Evolutionary conservation across 306 rosid genomes (phyloP).

Genomic region (Styphnolobium japonicum): DNA sequence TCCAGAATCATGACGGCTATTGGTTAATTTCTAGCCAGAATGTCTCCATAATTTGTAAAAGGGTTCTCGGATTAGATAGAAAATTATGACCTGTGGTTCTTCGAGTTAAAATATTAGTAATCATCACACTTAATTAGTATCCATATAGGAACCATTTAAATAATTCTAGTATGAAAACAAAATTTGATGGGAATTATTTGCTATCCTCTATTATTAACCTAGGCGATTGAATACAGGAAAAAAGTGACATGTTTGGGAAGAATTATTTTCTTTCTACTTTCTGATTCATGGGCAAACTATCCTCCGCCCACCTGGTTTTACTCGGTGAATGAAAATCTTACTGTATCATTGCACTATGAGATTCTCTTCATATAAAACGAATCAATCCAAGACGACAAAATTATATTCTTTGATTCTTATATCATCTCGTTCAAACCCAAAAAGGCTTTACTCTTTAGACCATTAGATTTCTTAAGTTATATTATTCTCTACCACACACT

Average conservation of each 20-base stretch:
- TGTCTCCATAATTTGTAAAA: background rate
- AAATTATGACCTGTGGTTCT: background rate
- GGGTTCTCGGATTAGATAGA: background rate
- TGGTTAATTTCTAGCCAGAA: background rate
- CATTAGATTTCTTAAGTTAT: background rate
- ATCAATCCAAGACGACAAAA: constrained; percentile 6
- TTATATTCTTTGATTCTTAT: background rate
- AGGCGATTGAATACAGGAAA: background rate
- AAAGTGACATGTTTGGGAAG: background rate
- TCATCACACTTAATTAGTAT: background rate
- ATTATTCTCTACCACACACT: constrained; percentile 59
- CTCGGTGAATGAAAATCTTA: background rate
- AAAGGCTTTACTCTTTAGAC: background rate
- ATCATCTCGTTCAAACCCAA: background rate
- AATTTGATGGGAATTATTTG: background rate
- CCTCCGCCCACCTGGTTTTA: background rate
- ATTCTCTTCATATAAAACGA: constrained; percentile 12
- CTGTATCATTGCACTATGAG: background rate
- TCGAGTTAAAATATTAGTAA: background rate
- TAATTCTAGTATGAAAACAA: background rate
- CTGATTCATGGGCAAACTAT: background rate
- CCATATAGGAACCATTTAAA: background rate
- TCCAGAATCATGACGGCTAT: background rate
- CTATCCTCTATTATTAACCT: background rate
- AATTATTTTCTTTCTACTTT: background rate